Conservation (phyloP, 75 land plant species). For the Adiantum capillusveneris region DNA sequence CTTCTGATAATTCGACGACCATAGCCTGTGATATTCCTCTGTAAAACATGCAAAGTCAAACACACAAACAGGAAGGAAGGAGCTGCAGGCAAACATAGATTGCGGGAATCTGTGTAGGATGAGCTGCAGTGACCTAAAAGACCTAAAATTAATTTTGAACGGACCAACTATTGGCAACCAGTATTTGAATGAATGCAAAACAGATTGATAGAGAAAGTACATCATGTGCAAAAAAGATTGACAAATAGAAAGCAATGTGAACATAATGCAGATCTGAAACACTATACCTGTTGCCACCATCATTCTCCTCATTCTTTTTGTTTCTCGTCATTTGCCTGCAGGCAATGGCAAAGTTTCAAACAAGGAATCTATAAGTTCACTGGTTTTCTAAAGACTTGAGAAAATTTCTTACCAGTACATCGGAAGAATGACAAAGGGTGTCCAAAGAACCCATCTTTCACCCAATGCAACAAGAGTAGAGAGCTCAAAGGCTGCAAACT, state of each 20-base stretch:
- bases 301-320: background rate
- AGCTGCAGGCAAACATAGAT: no score
- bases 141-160: no score
- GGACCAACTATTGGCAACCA: no score
- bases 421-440: slow-evolving; percentile 27
- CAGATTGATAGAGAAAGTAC: no score
- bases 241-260: background rate
- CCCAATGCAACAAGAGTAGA: slow-evolving; percentile 24
- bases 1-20: slow-evolving; percentile 8
- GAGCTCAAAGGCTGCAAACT: slow-evolving; percentile 36
- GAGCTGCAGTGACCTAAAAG: no score
- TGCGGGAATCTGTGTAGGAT: no score
- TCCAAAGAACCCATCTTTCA: slow-evolving; percentile 31
- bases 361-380: no score
- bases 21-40: slow-evolving; percentile 7
- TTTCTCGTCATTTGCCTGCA: slow-evolving; percentile 5
- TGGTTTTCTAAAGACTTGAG: no score
- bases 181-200: no score
- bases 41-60: no score
- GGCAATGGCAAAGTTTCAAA: no score
- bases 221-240: background rate
- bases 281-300: background rate
- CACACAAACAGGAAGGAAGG: no score
- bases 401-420: slow-evolving; percentile 30
- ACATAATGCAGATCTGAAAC: background rate